phyloP scores from a whole-genome alignment of 192 early-diverging fungal species.

The Podila epicladia region DNA sequence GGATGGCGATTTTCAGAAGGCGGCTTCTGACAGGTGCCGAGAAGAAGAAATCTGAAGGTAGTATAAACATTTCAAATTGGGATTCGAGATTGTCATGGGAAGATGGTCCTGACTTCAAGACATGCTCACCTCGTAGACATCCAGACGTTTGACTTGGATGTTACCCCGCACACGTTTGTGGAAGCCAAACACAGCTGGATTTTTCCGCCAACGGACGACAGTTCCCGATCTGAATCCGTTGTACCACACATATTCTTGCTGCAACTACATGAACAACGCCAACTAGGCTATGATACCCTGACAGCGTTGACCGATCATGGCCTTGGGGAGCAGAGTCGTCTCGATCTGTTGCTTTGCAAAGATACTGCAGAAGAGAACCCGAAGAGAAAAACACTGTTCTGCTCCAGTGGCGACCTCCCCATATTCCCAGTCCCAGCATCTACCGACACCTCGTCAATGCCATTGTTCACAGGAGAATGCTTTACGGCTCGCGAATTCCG shows the following conservation, averaged over 20 bases:
- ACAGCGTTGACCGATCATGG: constrained; percentile 50
- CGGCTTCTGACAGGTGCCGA: constrained; percentile 63
- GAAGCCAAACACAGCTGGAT: constrained; percentile 36
- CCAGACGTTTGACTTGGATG: constrained; percentile 2
- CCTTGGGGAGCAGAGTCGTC: constrained; percentile 23
- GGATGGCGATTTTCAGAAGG: constrained; percentile 72
- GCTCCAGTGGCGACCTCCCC: constrained; percentile 11
- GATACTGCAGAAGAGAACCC: constrained; percentile 4
- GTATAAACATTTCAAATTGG: neutral
- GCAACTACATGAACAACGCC: constrained; percentile 29
- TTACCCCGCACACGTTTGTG: constrained; percentile 34
- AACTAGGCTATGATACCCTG: constrained; percentile 36
- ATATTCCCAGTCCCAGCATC: constrained; percentile 21
- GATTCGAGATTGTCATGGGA: too few species aligned
- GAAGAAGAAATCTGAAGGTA: constrained; percentile 11
- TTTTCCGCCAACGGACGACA: neutral
- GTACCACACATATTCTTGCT: constrained; percentile 43
- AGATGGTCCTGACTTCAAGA: too few species aligned
- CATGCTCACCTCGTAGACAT: neutral
- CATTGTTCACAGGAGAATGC: constrained; percentile 19
- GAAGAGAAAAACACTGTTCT: neutral
- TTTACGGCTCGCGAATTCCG: constrained; percentile 36
- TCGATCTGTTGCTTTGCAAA: constrained; percentile 58
- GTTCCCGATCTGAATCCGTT: neutral
- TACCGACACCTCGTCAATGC: constrained; percentile 12